Evolutionary conservation across 225 moss, liverwort and hornwort species (phyloP), one percentile per base, ranked within the genome.

Genomic region (Lunularia cruciata): DNA sequence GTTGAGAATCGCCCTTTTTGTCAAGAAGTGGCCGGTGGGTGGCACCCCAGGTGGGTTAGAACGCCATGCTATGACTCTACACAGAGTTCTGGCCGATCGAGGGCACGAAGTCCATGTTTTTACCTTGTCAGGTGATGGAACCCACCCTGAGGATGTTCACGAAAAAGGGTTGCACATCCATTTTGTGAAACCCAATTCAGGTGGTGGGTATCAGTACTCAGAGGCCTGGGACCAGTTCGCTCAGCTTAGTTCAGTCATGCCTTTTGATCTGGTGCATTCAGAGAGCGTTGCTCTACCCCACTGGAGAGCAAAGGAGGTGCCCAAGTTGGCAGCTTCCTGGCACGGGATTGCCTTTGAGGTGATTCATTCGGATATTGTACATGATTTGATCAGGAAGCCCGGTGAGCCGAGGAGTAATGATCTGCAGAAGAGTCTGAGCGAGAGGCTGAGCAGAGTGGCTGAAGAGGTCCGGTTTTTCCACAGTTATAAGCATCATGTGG

Each of bases 391-490:
- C 45, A 87, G 98, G 30, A 98, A 91, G 70, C 85, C 93, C 5
- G 85, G 83, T 2, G 98, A 98, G 73, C 26, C 76, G 8, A 80
- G 98, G 18, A 74, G 82, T 60, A 67, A 69, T 26, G 90, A 89
- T 20, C 70, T 89, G 51, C 86, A 87, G 74, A 84, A 88, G 8
- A 86, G 75, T 59, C 75, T 98, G 98, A 83, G 49, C 49, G 86
- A 84, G 64, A 81, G 98, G 3, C 65, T 98, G 47, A 76, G 73
- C 40, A 85, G 80, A 46, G 73, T 93, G 11, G 86, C 86, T 2
- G 98, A 93, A 12, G 98, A 98, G 80, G 93, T 93, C 31, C 83
- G 98, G 26, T 98, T 98, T 77, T 98, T 98, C 71, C 91, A 82
- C 72, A 89, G 83, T 81, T 98, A 98, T 77, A 77, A 68, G 18